These are phyloP conservation scores for Blastocladiella britannica DNA, from an alignment of 192 early-diverging fungal genomes.

Conservation along the genomic window DNA sequence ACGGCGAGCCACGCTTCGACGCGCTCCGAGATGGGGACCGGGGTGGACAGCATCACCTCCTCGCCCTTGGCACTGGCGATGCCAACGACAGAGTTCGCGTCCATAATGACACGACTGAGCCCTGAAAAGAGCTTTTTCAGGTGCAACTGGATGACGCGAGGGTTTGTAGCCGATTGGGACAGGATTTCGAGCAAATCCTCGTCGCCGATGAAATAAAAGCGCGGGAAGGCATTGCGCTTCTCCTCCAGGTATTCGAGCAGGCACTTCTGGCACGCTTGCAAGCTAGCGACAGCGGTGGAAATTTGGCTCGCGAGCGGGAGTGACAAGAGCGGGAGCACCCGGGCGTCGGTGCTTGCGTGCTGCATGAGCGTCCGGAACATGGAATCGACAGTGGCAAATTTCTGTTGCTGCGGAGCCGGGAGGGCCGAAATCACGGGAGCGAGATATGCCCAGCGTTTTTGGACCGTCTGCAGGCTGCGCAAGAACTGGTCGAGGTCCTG, in stretches of 20 bases:
- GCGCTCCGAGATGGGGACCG: slow-evolving; percentile 58
- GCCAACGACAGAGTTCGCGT: slow-evolving; percentile 46
- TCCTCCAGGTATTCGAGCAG: slow-evolving; percentile 95
- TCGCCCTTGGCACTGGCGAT: slow-evolving; percentile 88
- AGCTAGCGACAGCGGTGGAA: slow-evolving; percentile 75
- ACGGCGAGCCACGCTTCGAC: slow-evolving; percentile 95
- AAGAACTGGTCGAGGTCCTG: slow-evolving; percentile 86
- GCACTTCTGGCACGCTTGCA: slow-evolving; percentile 85
- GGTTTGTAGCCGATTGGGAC: slow-evolving; percentile 77
- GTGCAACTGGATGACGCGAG: slow-evolving; percentile 91
- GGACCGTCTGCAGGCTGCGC: slow-evolving; percentile 98
- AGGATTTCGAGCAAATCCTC: slow-evolving; percentile 99
- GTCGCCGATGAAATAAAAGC: slow-evolving; percentile 99
- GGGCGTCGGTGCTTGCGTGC: slow-evolving; percentile 93
- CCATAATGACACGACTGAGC: slow-evolving; percentile 54
- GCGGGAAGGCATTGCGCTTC: slow-evolving; percentile 87
- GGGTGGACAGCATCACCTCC: slow-evolving; percentile 50
- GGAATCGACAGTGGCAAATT: slow-evolving; percentile 89
- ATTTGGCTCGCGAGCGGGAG: slow-evolving; percentile 85
- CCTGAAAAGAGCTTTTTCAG: slow-evolving; percentile 99
- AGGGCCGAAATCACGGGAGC: slow-evolving; percentile 94
- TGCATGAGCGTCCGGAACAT: slow-evolving; percentile 98
- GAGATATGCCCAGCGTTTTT: slow-evolving; percentile 98
- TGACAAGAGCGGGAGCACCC: slow-evolving; percentile 79
- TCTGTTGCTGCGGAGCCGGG: slow-evolving; percentile 73